Conservation (phyloP, 345 rosid species). For the Gynandropsis gynandra region DNA sequence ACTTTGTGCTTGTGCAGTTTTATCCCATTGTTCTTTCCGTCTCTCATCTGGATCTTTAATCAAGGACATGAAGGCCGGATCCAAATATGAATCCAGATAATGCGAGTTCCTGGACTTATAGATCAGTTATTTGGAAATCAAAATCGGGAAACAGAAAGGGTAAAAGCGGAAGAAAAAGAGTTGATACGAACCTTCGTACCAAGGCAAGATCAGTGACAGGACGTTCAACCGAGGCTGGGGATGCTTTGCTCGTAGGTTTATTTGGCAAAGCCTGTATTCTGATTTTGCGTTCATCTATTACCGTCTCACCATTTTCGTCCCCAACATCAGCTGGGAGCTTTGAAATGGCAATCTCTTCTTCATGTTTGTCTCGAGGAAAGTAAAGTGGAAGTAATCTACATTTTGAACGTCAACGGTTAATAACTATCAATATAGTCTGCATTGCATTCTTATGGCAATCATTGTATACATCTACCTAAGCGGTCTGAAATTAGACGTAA, state of each 20-base stretch:
- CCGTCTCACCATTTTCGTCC: slow-evolving; percentile 97
- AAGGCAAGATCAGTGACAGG: slow-evolving; percentile 72
- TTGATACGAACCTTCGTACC: slow-evolving; percentile 64
- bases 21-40: slow-evolving; percentile 95
- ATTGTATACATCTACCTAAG: too few relatives aligned
- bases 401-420: slow-evolving; percentile 15
- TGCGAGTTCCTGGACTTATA: slow-evolving; percentile 64
- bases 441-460: not conserved
- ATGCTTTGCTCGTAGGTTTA: slow-evolving; percentile 45
- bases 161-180: slow-evolving; percentile 5
- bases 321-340: slow-evolving; percentile 98
- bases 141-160: not conserved
- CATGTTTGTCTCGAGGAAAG: slow-evolving; percentile 93
- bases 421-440: slow-evolving; percentile 10
- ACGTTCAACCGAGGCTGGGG: slow-evolving; percentile 50
- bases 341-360: slow-evolving; percentile 75
- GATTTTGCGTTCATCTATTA: slow-evolving; percentile 90
- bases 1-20: slow-evolving; percentile 70
- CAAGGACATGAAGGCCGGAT: slow-evolving; percentile 96
- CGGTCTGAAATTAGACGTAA: slow-evolving; percentile 9
- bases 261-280: slow-evolving; percentile 91
- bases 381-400: slow-evolving; percentile 91
- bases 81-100: slow-evolving; percentile 77
- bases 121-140: not conserved
- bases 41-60: slow-evolving; percentile 96